Conservation (phyloP, 2,329 filamentous ascomycete species). For the Fusarium sp. region DNA sequence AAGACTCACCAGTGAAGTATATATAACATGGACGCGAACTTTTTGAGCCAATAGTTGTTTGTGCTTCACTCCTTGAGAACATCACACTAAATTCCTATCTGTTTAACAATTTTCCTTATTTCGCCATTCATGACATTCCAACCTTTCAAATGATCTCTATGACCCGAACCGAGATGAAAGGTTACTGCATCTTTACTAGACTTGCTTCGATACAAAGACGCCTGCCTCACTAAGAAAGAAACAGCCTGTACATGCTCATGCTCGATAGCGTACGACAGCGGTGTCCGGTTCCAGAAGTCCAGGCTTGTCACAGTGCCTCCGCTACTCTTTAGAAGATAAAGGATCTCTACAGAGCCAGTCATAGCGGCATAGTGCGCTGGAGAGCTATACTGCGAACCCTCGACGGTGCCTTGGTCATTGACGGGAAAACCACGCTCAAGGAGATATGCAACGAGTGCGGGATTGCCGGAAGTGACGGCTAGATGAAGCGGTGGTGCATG, state of each 20-base stretch:
- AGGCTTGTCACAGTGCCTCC: not conserved
- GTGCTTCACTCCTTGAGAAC: rapidly evolving
- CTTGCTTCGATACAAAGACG: not conserved
- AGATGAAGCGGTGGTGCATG: not conserved
- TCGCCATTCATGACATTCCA: not conserved
- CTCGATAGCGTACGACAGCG: not conserved
- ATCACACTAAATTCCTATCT: not conserved
- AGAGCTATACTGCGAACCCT: not conserved
- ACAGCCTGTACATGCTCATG: not conserved
- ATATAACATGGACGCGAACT: not conserved
- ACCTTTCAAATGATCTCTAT: not conserved
- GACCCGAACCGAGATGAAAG: not conserved
- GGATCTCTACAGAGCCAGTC: not conserved
- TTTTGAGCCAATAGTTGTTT: not conserved
- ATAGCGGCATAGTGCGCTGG: not conserved
- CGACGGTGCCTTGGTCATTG: not conserved
- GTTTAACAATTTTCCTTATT: not conserved
- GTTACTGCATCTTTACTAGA: not conserved
- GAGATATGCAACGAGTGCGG: rapidly evolving
- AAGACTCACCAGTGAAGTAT: rapidly evolving
- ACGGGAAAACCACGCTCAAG: not conserved
- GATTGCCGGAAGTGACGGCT: not conserved
- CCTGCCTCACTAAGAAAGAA: not conserved
- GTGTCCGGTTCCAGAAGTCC: not conserved
- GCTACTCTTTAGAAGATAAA: not conserved